A percentile compares a stretch with the other conserved stretches of the same genome.
phyloP scores from a whole-genome alignment of 805 yeast species.

The Candida anglica region DNA sequence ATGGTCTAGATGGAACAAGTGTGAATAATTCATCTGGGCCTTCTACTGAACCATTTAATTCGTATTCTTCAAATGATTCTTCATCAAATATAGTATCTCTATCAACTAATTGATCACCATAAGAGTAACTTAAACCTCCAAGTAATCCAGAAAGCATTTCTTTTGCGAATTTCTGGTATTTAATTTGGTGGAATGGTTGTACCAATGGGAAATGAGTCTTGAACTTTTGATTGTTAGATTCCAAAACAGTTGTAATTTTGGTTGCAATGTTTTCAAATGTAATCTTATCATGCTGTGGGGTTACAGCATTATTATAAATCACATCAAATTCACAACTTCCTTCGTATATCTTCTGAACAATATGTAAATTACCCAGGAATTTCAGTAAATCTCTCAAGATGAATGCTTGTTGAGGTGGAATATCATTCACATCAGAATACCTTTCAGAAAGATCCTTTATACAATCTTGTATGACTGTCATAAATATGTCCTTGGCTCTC shows the following conservation, averaged over 20 bases:
- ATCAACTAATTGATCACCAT: conserved; percentile 83
- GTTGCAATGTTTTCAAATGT: conserved; percentile 29
- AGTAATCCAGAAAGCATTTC: conserved; percentile 76
- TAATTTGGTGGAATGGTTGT: conserved; percentile 48
- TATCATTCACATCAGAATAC: conserved; percentile 14
- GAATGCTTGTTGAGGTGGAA: conserved; percentile 49
- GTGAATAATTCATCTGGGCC: conserved; percentile 79
- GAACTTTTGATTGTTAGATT: conserved; percentile 52
- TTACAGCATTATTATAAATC: conserved; percentile 46
- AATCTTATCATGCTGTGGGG: conserved; percentile 36
- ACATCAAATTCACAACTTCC: conserved; percentile 77
- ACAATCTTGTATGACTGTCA: conserved; percentile 67
- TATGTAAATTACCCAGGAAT: conserved; percentile 75
- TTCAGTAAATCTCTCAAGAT: conserved; percentile 54
- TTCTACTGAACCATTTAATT: conserved; percentile 54
- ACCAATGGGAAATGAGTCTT: conserved; percentile 40
- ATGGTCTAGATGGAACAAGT: conserved; percentile 87
- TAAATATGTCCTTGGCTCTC: conserved; percentile 74
- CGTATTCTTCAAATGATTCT: conserved; percentile 57
- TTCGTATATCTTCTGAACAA: conserved; percentile 68
- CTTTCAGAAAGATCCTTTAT: conserved; percentile 41
- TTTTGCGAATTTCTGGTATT: conserved; percentile 58
- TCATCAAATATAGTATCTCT: conserved; percentile 64
- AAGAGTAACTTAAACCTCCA: conserved; percentile 87
- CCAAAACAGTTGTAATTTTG: conserved; percentile 27